A percentile compares a stretch with the other conserved stretches of the same genome.
These are phyloP conservation scores for Nitzschia sp. DNA, from an alignment of 108 stramenopile species.

Conservation along the genomic window DNA sequence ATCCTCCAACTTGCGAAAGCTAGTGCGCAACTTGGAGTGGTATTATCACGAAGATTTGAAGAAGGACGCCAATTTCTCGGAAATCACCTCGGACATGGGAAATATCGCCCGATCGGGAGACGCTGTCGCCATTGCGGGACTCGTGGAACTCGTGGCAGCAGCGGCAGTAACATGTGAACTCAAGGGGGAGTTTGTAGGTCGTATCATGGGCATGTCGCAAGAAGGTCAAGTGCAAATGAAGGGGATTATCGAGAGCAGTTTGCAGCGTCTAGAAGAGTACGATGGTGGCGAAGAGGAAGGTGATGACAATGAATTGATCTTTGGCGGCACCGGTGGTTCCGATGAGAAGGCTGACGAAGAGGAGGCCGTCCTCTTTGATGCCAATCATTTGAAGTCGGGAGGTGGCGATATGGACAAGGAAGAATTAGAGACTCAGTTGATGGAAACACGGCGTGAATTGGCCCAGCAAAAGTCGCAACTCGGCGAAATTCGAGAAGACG, in stretches of 20 bases:
- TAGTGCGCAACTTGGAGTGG: slow-evolving; percentile 78
- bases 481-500: slow-evolving; percentile 55
- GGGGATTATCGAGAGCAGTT: slow-evolving; percentile 63
- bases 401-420: slow-evolving; percentile 43
- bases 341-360: slow-evolving; percentile 34
- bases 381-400: slow-evolving; percentile 33
- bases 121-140: slow-evolving; percentile 44
- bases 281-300: slow-evolving; percentile 40
- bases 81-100: slow-evolving; percentile 29
- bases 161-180: slow-evolving; percentile 83
- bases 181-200: slow-evolving; percentile 59
- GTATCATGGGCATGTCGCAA: slow-evolving; percentile 74
- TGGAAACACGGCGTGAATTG: slow-evolving; percentile 69
- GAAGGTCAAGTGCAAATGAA: slow-evolving; percentile 75
- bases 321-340: slow-evolving; percentile 40
- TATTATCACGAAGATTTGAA: slow-evolving; percentile 72
- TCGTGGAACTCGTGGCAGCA: slow-evolving; percentile 83
- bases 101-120: slow-evolving; percentile 55
- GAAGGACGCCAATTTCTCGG: slow-evolving; percentile 66
- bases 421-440: slow-evolving; percentile 53
- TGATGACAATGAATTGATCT: slow-evolving; percentile 46
- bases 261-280: slow-evolving; percentile 54
- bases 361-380: slow-evolving; percentile 31
- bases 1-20: slow-evolving; percentile 79
- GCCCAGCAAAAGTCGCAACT: slow-evolving; percentile 61